A percentile compares a stretch with the other conserved stretches of the same genome.
Evolutionary conservation across 495 filamentous ascomycete genomes (phyloP).

Genomic region (Neurospora sp.): DNA sequence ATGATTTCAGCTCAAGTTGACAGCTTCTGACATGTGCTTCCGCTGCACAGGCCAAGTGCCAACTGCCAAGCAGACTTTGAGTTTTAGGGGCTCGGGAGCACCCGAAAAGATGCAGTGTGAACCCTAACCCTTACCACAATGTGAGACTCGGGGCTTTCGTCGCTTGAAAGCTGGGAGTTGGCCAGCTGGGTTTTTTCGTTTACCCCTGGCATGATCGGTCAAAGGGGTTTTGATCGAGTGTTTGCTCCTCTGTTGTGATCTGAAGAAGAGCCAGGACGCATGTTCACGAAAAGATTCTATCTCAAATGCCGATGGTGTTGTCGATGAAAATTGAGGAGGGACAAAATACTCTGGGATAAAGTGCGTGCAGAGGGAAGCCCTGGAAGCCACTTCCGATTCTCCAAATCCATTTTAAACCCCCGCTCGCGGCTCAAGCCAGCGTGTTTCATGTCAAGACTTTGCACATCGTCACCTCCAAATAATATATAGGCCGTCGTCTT

Average conservation of each 20-base stretch:
- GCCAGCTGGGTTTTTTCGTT: not conserved
- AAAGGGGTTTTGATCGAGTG: not conserved
- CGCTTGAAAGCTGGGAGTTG: not conserved
- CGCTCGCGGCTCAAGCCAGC: not conserved
- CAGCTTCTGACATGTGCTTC: not conserved
- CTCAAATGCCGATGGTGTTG: not conserved
- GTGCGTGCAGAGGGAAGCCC: not conserved
- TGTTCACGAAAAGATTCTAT: not conserved
- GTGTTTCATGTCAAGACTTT: not conserved
- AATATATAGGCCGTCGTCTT: not conserved
- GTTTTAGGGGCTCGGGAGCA: not conserved
- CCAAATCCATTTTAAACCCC: not conserved
- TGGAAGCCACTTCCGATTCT: not conserved
- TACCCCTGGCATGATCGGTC: not conserved
- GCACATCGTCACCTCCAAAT: not conserved
- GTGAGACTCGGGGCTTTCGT: not conserved
- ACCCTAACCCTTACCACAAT: not conserved
- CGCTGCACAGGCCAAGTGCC: not conserved
- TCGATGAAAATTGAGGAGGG: not conserved
- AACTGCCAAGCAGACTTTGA: not conserved
- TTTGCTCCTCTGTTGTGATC: not conserved
- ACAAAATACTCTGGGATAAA: not conserved
- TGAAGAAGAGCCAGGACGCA: not conserved
- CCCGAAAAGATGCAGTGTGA: not conserved
- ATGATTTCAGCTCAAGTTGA: not conserved